phyloP scores from a whole-genome alignment of 768 basidiomycete genomes.

The Kwoniella mangroviensis region DNA sequence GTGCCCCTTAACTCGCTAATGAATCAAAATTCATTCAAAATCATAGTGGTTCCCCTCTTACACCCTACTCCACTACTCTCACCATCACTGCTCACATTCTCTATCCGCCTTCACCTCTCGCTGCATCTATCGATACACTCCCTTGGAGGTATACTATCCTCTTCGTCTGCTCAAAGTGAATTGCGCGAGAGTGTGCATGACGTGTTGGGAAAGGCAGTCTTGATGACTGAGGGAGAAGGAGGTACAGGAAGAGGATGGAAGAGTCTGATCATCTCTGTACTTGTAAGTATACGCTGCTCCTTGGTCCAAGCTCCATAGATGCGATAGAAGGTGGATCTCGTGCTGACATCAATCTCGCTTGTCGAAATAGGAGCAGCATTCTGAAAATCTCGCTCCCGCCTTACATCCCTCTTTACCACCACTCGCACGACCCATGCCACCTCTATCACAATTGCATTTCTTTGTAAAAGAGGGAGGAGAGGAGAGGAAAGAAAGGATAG shows the following conservation, averaged over 20 bases:
- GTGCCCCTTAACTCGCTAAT: neutral
- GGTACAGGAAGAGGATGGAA: constrained; percentile 50
- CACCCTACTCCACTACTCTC: constrained; percentile 42
- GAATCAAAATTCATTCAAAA: neutral
- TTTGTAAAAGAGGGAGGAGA: constrained; percentile 45
- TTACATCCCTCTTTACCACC: constrained; percentile 53
- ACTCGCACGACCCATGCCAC: constrained; percentile 44
- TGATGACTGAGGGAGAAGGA: constrained; percentile 37
- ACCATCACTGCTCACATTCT: constrained; percentile 39
- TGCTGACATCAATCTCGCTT: neutral
- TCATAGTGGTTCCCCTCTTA: constrained; percentile 35
- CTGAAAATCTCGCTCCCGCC: constrained; percentile 18
- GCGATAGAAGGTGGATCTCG: neutral
- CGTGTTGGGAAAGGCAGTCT: constrained; percentile 38
- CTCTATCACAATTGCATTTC: constrained; percentile 45
- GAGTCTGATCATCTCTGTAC: constrained; percentile 38
- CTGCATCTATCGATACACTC: constrained; percentile 31
- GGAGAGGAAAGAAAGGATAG: constrained; percentile 40
- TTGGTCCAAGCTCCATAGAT: no score
- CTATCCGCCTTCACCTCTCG: constrained; percentile 50
- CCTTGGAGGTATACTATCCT: constrained; percentile 19
- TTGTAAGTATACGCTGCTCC: constrained; percentile 24
- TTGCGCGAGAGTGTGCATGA: constrained; percentile 26
- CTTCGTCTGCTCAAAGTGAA: constrained; percentile 8
- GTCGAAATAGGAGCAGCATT: constrained; percentile 4